Evolutionary conservation across 1,284 basidiomycete genomes (phyloP).

Genomic region (Microbotryum scabiosae): DNA sequence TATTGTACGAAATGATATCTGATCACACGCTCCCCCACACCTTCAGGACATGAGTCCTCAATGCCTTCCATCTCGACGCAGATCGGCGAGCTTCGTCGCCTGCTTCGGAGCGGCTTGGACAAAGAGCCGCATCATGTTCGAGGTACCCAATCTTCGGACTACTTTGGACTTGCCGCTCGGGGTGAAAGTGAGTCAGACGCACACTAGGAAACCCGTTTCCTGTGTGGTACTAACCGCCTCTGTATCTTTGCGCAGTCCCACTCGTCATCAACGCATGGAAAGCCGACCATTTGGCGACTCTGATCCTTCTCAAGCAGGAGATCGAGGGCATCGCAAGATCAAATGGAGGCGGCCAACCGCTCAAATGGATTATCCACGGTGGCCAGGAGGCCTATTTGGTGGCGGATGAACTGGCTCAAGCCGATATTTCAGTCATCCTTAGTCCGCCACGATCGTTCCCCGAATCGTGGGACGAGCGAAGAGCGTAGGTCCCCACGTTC

Average conservation of each 20-base stretch:
- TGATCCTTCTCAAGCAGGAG: slow-evolving; percentile 64
- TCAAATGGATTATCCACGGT: slow-evolving; percentile 46
- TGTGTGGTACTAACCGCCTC: slow-evolving; percentile 22
- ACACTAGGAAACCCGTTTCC: neutral
- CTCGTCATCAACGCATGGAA: slow-evolving; percentile 60
- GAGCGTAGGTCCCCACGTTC: slow-evolving; percentile 47
- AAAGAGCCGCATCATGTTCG: slow-evolving; percentile 48
- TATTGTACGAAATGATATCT: too few species aligned
- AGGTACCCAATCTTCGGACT: slow-evolving; percentile 53
- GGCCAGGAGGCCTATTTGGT: slow-evolving; percentile 66
- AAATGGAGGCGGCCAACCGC: slow-evolving; percentile 42
- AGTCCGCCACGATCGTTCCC: slow-evolving; percentile 55
- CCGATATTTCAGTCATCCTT: slow-evolving; percentile 65
- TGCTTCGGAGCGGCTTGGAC: slow-evolving; percentile 49
- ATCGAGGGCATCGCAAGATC: slow-evolving; percentile 50
- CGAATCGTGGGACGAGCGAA: slow-evolving; percentile 56
- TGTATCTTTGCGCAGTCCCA: slow-evolving; percentile 49
- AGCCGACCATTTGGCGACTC: slow-evolving; percentile 63
- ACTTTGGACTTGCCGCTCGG: neutral
- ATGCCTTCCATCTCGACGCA: slow-evolving; percentile 56
- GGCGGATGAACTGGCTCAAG: slow-evolving; percentile 60
- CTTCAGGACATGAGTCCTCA: slow-evolving; percentile 41
- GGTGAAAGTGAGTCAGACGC: neutral
- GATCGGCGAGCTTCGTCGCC: slow-evolving; percentile 57
- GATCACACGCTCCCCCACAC: neutral